Conservation (phyloP, 495 filamentous ascomycete genomes). For the Tuber aestivum region DNA sequence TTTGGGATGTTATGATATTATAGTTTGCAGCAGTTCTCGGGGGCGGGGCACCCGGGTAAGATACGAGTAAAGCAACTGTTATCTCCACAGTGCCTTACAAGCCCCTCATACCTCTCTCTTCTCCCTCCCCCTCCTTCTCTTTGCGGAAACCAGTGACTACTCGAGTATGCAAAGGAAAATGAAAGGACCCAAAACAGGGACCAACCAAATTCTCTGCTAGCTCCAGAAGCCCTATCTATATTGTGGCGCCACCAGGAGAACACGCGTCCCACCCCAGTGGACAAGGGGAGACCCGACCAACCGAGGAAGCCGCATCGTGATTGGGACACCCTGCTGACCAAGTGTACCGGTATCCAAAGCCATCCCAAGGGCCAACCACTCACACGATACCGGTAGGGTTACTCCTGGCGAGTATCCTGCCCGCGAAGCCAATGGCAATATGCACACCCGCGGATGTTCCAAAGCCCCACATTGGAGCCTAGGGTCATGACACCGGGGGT, state of each 20-base stretch:
- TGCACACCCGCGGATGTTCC: neutral
- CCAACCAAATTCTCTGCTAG: neutral
- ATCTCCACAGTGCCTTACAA: neutral
- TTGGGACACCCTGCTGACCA: no score
- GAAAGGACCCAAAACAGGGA: neutral
- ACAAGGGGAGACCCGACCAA: neutral
- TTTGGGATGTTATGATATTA: no score
- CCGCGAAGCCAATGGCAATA: neutral
- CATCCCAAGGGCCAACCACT: no score
- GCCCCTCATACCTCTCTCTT: neutral
- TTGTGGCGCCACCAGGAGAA: neutral
- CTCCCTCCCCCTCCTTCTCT: neutral
- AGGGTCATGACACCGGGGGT: neutral
- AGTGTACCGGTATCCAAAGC: no score
- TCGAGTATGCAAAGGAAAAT: neutral
- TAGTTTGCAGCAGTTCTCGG: no score
- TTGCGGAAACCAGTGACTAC: neutral
- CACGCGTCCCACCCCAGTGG: neutral
- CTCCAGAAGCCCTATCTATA: neutral
- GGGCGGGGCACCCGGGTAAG: no score
- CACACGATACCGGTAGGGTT: no score
- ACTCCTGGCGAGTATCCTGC: neutral
- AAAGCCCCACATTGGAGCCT: neutral
- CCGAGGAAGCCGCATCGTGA: neutral
- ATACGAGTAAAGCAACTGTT: neutral